Evolutionary conservation across 2,329 filamentous ascomycete species (phyloP).

Genomic region (Phyllosticta citribraziliensis): DNA sequence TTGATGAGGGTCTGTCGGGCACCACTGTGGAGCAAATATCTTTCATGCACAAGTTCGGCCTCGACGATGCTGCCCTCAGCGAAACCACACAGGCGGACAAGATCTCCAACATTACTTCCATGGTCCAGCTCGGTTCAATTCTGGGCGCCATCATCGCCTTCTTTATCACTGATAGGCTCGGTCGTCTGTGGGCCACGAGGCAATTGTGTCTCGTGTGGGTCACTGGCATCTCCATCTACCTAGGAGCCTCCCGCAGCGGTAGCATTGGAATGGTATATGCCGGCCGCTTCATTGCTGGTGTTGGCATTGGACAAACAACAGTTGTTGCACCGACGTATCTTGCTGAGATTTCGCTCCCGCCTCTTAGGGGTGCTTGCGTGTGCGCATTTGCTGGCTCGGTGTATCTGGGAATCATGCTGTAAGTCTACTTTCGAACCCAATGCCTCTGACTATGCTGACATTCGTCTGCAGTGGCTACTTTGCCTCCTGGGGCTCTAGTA

Average conservation of each 20-base stretch:
- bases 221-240: slow-evolving; percentile 32
- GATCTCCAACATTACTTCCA: slow-evolving; percentile 60
- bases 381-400: slow-evolving; percentile 62
- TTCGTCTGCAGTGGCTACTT: slow-evolving; percentile 50
- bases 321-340: slow-evolving; percentile 64
- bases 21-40: slow-evolving; percentile 44
- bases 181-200: slow-evolving; percentile 34
- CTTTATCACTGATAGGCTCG: slow-evolving; percentile 37
- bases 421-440: background rate
- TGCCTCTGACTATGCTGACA: background rate
- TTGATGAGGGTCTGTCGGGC: slow-evolving; percentile 73
- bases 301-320: slow-evolving; percentile 57
- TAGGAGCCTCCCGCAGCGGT: slow-evolving; percentile 25
- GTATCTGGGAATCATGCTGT: slow-evolving; percentile 65
- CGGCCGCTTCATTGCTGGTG: slow-evolving; percentile 55
- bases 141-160: slow-evolving; percentile 56
- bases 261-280: slow-evolving; percentile 47
- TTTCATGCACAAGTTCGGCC: slow-evolving; percentile 28
- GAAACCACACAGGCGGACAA: slow-evolving; percentile 24
- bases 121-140: slow-evolving; percentile 73
- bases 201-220: slow-evolving; percentile 33
- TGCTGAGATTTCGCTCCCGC: slow-evolving; percentile 60
- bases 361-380: slow-evolving; percentile 63
- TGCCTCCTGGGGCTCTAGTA: slow-evolving; percentile 46
- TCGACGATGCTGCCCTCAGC: slow-evolving; percentile 21